A percentile compares a stretch with the other conserved stretches of the same genome.
phyloP scores from a whole-genome alignment of 31 red algal species.

The Asparagopsis taxiformis region DNA sequence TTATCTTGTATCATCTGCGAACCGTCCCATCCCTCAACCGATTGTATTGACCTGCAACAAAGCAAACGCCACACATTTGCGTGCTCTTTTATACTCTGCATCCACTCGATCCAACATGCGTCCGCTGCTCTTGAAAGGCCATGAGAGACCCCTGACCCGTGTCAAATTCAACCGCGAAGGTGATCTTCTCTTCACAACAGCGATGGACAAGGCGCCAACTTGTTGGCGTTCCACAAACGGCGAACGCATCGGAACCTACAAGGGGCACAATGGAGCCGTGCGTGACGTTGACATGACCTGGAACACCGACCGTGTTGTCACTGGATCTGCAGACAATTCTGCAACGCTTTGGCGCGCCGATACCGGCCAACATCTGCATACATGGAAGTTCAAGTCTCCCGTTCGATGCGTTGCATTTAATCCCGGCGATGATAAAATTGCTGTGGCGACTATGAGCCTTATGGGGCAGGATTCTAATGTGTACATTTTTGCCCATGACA shows the following conservation, averaged over 20 bases:
- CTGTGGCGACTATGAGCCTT: conserved; percentile 74
- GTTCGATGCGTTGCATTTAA: conserved; percentile 78
- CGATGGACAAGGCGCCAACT: conserved; percentile 88
- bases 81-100: too few relatives aligned
- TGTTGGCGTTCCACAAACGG: conserved; percentile 84
- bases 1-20: too few relatives aligned
- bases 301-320: conserved; percentile 78
- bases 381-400: conserved; percentile 82
- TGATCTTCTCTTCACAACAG: conserved; percentile 95
- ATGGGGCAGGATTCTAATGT: conserved; percentile 88
- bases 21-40: too few relatives aligned
- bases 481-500: conserved; percentile 65
- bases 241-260: conserved; percentile 92
- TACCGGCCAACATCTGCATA: conserved; percentile 63
- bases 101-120: conserved; percentile 72
- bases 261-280: conserved; percentile 91
- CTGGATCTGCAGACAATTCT: conserved; percentile 92
- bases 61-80: too few relatives aligned
- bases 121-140: conserved; percentile 92
- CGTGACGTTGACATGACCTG: conserved; percentile 82
- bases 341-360: conserved; percentile 84
- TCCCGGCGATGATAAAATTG: conserved; percentile 63
- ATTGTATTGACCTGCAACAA: too few relatives aligned
- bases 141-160: conserved; percentile 91
- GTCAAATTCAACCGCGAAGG: conserved; percentile 96